Evolutionary conservation across 108 stramenopile species (phyloP).

Genomic region (Pseudonitzschia delicatissima): DNA sequence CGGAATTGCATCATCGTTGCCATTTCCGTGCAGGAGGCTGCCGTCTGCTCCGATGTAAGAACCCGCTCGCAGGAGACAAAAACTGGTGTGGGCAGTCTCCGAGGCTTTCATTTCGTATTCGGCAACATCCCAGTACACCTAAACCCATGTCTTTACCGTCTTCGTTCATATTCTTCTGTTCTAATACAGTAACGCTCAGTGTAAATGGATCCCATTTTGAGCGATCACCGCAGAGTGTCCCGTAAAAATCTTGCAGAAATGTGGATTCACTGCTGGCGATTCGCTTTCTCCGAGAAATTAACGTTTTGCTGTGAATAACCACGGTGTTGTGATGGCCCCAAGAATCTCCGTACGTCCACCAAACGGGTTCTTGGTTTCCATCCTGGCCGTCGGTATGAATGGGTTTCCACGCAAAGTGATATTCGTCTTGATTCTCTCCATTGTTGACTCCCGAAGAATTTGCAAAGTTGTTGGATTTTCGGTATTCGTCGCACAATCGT

Average conservation of each 20-base stretch:
- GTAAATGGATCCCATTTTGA: constrained; percentile 7
- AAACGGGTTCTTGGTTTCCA: no score
- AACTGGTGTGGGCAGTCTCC: neutral
- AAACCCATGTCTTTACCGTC: neutral
- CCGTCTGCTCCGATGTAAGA: neutral
- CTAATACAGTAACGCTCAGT: neutral
- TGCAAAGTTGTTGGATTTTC: neutral
- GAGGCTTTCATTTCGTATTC: constrained; percentile 8
- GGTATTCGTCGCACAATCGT: constrained; percentile 6
- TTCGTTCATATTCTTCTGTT: neutral
- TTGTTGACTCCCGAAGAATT: neutral
- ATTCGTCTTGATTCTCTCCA: neutral
- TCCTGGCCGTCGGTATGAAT: neutral
- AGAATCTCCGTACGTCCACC: no score
- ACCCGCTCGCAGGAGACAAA: constrained; percentile 4
- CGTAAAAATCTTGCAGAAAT: constrained; percentile 4
- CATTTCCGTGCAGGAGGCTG: neutral
- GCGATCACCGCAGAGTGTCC: constrained; percentile 3
- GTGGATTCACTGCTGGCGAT: neutral
- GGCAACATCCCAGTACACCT: constrained; percentile 11
- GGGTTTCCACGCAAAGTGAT: neutral
- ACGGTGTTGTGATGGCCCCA: neutral
- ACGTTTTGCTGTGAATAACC: neutral
- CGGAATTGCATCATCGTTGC: neutral
- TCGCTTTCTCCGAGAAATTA: neutral